Conservation (phyloP, 75 land plant species). For the Chamaecyparis obtusa region DNA sequence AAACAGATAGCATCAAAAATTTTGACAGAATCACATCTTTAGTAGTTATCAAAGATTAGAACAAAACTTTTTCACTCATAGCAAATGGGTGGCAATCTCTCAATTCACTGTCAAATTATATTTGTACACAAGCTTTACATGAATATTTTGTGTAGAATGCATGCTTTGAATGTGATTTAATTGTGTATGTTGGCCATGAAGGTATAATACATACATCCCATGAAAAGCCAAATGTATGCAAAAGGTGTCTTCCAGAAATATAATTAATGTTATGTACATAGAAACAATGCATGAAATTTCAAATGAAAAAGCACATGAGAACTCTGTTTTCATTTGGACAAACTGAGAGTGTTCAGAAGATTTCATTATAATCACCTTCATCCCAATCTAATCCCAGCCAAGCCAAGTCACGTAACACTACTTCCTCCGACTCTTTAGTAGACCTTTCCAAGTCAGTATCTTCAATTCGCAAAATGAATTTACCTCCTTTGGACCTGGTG, state of each 20-base stretch:
- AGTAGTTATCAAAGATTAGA: no score
- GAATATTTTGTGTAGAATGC: not conserved
- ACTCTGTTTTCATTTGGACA: not conserved
- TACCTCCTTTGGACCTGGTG: slow-evolving; percentile 82
- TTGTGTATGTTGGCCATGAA: not conserved
- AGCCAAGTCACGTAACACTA: slow-evolving; percentile 68
- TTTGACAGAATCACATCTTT: no score
- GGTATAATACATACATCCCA: not conserved
- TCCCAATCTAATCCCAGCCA: slow-evolving; percentile 99
- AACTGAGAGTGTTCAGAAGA: slow-evolving; percentile 1
- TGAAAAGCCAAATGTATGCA: not conserved
- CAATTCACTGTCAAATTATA: not conserved
- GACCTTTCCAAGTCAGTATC: slow-evolving; percentile 96
- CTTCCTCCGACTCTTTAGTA: slow-evolving; percentile 85
- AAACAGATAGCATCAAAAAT: no score
- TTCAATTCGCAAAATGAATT: slow-evolving; percentile 90
- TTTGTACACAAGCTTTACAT: not conserved
- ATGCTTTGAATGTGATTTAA: not conserved
- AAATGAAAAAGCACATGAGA: slow-evolving; percentile 8
- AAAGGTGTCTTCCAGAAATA: not conserved
- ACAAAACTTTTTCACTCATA: no score
- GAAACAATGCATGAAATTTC: not conserved
- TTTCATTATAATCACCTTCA: slow-evolving; percentile 57
- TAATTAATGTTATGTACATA: not conserved
- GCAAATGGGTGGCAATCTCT: not conserved